A percentile compares a stretch with the other conserved stretches of the same genome.
Evolutionary conservation across 495 filamentous ascomycete genomes (phyloP).

Genomic region (Tetracladium marchalianum): DNA sequence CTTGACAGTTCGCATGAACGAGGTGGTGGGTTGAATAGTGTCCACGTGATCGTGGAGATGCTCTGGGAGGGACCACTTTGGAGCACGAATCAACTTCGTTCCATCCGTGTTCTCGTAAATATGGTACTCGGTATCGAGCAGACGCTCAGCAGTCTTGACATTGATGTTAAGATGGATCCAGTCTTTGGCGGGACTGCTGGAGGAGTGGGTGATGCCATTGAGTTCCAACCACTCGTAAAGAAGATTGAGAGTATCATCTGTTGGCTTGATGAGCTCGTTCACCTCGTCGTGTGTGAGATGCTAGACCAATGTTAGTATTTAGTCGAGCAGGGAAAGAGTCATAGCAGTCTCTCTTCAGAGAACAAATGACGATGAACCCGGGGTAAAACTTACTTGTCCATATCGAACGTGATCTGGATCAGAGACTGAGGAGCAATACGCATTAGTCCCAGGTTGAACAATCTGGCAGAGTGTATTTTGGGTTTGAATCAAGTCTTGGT

Average conservation of each 20-base stretch:
- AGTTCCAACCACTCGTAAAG: conserved; percentile 38
- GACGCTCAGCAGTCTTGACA: conserved; percentile 39
- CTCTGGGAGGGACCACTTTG: conserved; percentile 43
- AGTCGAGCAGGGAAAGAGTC: too few relatives aligned
- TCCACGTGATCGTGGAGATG: conserved; percentile 50
- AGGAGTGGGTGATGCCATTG: conserved; percentile 35
- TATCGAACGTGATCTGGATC: conserved; percentile 31
- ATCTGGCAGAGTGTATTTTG: background rate
- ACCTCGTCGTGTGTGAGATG: conserved; percentile 30
- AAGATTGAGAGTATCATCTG: conserved; percentile 28
- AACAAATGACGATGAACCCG: too few relatives aligned
- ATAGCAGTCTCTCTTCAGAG: too few relatives aligned
- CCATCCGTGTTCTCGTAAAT: conserved; percentile 39
- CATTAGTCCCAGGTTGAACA: background rate
- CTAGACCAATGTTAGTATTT: conserved; percentile 30
- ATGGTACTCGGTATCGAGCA: conserved; percentile 50
- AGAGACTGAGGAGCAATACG: conserved; percentile 17
- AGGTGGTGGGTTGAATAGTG: conserved; percentile 56
- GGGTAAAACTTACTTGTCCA: conserved; percentile 26
- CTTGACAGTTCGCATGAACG: conserved; percentile 35
- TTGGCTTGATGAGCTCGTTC: conserved; percentile 22
- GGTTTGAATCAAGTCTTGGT: background rate
- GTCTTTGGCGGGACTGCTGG: conserved; percentile 36
- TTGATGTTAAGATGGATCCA: conserved; percentile 45
- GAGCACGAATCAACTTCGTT: conserved; percentile 23